Base-by-base conservation (phyloP, 192 early-diverging fungal species). In the Chytriomyces hyalinus region DNA sequence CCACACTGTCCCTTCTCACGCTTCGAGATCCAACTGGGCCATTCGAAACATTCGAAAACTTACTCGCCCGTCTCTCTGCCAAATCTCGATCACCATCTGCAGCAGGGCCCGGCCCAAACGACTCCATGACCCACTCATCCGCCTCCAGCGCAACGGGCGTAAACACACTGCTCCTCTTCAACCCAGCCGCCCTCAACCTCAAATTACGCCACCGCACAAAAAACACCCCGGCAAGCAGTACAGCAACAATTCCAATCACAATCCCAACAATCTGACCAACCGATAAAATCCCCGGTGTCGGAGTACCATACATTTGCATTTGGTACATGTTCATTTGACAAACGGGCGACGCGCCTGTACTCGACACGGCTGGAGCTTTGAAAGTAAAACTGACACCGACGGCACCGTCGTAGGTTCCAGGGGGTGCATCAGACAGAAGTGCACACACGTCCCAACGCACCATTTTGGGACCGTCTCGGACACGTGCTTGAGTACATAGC, bases 391-490 rank as follows among this genome's bases (percentile, higher is more conserved):
- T 73, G 26, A 48, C 26, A 9, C 60, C 71, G 48, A 7, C 8
- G 22, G 45, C 61, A 43, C 49, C 24, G 26, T 45, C 61, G 20
- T 43, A 73, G 22, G 60, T 73, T 5, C 71, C 71, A 17, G 7
- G 20, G 10, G 71, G 71, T 22, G 71, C 71, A 24, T 22, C 7
- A 9, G 53, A 44, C 17, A 6, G 3, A 53, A 73, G 44, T 17
- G 71, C 71, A 28, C 71, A 73, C 60, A 73, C 62, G 28, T 73
- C 59, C 71, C 71, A 73, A 49, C 45, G 45, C 7, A 73, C 71
- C 36, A 8, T 24, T 8, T 6, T 26, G 22, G 15, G 15, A 17
- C 60, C 69, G 60, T 73, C 71, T 5, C 62, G 60, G 8, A 73
- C 71, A 15, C 62, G 13, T 3, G 71, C 71, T 8, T 53, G 9